phyloP scores from a whole-genome alignment of 129 eudicot genomes.

The Smallanthus sonchifolius region DNA sequence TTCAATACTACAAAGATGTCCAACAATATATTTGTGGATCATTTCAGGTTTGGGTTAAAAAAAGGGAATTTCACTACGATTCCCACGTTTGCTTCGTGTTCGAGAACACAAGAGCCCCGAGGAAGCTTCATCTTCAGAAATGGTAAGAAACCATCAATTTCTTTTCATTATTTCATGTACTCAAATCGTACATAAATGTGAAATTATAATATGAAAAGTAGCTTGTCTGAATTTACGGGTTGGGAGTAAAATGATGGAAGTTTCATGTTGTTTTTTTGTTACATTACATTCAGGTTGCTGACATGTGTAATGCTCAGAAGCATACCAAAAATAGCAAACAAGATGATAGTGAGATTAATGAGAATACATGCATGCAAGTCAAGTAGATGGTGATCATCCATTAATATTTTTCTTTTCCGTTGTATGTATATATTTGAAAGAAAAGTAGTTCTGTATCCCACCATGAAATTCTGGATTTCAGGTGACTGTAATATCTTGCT shows the following conservation, averaged over 20 bases:
- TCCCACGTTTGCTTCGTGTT: slow-evolving; percentile 85
- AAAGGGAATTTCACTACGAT: slow-evolving; percentile 85
- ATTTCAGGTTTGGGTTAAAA: slow-evolving; percentile 83
- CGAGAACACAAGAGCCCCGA: slow-evolving; percentile 89
- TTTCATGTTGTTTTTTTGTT: neutral
- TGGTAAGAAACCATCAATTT: slow-evolving; percentile 36
- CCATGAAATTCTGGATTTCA: neutral
- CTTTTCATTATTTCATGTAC: neutral
- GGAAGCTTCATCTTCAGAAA: slow-evolving; percentile 81
- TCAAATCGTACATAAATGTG: neutral
- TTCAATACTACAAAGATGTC: neutral
- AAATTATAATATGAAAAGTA: too few relatives aligned
- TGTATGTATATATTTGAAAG: slow-evolving; percentile 9
- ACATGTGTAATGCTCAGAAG: slow-evolving; percentile 75
- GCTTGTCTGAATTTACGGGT: neutral
- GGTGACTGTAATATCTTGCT: neutral
- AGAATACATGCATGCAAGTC: slow-evolving; percentile 18
- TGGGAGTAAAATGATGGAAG: neutral
- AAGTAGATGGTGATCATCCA: neutral
- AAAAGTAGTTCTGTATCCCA: neutral
- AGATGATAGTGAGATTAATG: slow-evolving; percentile 62
- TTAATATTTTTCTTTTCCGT: slow-evolving; percentile 1
- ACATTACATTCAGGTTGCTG: slow-evolving; percentile 62
- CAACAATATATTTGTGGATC: neutral
- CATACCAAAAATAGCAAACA: slow-evolving; percentile 46